Evolutionary conservation across 1,284 basidiomycete species (phyloP), one percentile per base, ranked within the genome.

Genomic region (Rhodotorula sp.): DNA sequence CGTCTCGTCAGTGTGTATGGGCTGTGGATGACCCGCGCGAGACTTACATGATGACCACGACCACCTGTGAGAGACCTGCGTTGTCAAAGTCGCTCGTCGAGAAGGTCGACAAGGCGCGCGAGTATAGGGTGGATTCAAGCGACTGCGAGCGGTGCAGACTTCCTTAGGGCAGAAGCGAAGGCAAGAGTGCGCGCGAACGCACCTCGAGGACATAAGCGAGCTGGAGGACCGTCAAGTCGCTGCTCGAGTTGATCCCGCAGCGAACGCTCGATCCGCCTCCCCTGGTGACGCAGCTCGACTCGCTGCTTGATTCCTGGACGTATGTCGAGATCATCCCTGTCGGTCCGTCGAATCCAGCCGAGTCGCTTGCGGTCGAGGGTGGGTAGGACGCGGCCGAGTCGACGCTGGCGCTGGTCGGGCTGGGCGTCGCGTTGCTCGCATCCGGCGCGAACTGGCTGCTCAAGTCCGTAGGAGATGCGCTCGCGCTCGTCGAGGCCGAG

Each of bases 91-190:
- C 89, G 10, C 83, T 79, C 47, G 83, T 80, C 76, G 85, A 81
- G 83, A 92, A 92, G 76, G 87, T 86, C 47, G 79, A 70, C 36
- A 92, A 82, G 27, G 86, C 90, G 75, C 89, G 82, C 8, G 81
- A 74, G 80, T 92, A 92, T 79, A 91, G 91, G 53, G 81, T 76
- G 34, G 84, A 84, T 79, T 91, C 90, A 34, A 91, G 82, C 71
- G 87, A 85, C 80, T 91, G 89, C 24, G 24, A 61, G 32, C 11
- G 11, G 39, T 15, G 39, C 19, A 17, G 9, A 24, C 22, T 5
- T 4, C 22, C 2, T 56, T 36, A 27, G 4, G 6, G n/a, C 24
- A 7, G 1, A 19, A 20, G 46, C 46, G 22, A 7, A 2, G 34
- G 30, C 5, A 15, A 24, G 47, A 24, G 24, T 3, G 34, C 2